Conservation (phyloP, 371 early-diverging fungal genomes). For the Saksenaea vasiformis region DNA sequence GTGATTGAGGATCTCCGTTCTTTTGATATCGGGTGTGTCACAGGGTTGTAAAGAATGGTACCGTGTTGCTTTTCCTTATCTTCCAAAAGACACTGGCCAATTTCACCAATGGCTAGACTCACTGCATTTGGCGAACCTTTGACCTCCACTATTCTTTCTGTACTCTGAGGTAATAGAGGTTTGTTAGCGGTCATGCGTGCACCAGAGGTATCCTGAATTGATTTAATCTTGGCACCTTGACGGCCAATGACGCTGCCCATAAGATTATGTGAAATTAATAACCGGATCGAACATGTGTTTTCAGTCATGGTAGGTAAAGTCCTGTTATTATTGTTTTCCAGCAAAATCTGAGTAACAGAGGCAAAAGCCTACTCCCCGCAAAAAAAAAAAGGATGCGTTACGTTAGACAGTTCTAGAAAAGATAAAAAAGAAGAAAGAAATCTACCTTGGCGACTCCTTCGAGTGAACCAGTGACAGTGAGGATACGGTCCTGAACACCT, state of each 20-base stretch:
- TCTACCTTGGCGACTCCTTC: slow-evolving; percentile 71
- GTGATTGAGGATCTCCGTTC: slow-evolving; percentile 54
- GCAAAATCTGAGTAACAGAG: slow-evolving; percentile 71
- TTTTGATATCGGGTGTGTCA: slow-evolving; percentile 8
- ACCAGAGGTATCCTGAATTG: slow-evolving; percentile 82
- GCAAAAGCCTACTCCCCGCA: background rate
- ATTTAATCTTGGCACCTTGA: slow-evolving; percentile 84
- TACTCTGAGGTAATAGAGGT: slow-evolving; percentile 82
- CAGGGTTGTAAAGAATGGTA: slow-evolving; percentile 48
- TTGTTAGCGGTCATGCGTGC: slow-evolving; percentile 84
- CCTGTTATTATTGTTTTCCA: slow-evolving; percentile 54
- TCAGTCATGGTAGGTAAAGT: slow-evolving; percentile 26
- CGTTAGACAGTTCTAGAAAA: slow-evolving; percentile 1
- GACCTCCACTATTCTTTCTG: slow-evolving; percentile 85
- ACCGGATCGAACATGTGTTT: slow-evolving; percentile 50
- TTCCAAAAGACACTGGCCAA: slow-evolving; percentile 46
- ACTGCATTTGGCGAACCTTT: slow-evolving; percentile 74
- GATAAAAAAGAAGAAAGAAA: background rate
- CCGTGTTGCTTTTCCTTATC: slow-evolving; percentile 52
- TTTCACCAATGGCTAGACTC: slow-evolving; percentile 74
- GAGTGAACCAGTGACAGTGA: slow-evolving; percentile 80
- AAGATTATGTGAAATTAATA: slow-evolving; percentile 81
- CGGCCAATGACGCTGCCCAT: slow-evolving; percentile 91
- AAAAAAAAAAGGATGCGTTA: background rate
- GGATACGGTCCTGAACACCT: slow-evolving; percentile 82